Percentiles rank a stretch among this genome's conserved stretches.
phyloP scores from a whole-genome alignment of 2,329 filamentous ascomycete genomes.

The Furcasterigmium sp. region DNA sequence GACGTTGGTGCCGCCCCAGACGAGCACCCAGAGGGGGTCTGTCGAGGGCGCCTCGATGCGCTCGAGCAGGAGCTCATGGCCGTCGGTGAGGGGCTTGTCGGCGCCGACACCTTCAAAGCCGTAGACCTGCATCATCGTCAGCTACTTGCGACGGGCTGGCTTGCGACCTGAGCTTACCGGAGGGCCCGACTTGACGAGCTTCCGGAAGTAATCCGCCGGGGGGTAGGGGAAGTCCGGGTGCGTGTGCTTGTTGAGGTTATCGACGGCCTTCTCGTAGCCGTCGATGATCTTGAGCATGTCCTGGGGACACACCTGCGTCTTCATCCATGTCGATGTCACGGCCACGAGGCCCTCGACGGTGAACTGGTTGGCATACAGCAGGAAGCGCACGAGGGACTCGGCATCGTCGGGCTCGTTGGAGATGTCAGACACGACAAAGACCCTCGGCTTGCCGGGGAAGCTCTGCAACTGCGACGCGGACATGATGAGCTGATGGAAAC shows the following conservation, averaged over 20 bases:
- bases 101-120: constrained; percentile 22
- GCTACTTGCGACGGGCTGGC: neutral
- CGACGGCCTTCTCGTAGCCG: constrained; percentile 33
- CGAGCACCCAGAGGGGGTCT: constrained; percentile 42
- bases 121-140: constrained; percentile 13
- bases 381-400: constrained; percentile 35
- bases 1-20: constrained; percentile 48
- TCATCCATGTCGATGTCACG: constrained; percentile 39
- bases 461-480: neutral
- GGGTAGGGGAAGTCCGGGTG: constrained; percentile 37
- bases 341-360: constrained; percentile 36
- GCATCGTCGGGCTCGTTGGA: constrained; percentile 40
- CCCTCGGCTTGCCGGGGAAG: constrained; percentile 19
- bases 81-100: constrained; percentile 23
- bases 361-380: constrained; percentile 40
- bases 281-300: constrained; percentile 34
- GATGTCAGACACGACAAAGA: constrained; percentile 36
- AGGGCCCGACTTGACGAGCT: constrained; percentile 26
- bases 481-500: neutral
- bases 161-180: constrained; percentile 5
- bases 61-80: constrained; percentile 33
- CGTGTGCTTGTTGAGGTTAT: constrained; percentile 42
- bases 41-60: constrained; percentile 17
- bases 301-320: constrained; percentile 28
- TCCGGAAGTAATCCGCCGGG: constrained; percentile 24